phyloP scores from a whole-genome alignment of 768 basidiomycete species.

The Tulasnella sp. region DNA sequence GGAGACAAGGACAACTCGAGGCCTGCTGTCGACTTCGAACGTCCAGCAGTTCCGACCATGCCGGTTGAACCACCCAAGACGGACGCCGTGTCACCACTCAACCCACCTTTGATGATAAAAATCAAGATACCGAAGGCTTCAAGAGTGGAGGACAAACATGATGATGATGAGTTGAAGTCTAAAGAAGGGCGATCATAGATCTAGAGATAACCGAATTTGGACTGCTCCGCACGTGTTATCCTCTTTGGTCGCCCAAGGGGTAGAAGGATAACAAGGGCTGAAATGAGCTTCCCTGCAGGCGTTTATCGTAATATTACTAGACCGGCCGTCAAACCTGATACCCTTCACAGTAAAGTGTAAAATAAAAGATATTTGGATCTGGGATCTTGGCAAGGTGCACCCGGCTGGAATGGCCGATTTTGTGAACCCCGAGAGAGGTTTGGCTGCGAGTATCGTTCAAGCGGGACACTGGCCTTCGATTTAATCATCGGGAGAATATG shows the following conservation, averaged over 20 bases:
- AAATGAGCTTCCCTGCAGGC: background rate
- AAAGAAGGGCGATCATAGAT: conserved; percentile 10
- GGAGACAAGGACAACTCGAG: background rate
- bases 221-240: background rate
- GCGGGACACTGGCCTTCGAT: background rate
- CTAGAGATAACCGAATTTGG: background rate
- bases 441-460: background rate
- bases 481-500: conserved; percentile 6
- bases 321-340: background rate
- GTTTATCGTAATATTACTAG: background rate
- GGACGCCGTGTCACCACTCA: conserved; percentile 5
- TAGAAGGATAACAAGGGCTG: background rate
- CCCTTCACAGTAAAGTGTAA: conserved; percentile 7
- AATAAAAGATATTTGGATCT: conserved; percentile 1
- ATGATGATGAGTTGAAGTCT: conserved; percentile 12
- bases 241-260: background rate
- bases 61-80: conserved; percentile 9
- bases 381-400: conserved; percentile 6
- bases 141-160: background rate
- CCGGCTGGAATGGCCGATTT: background rate
- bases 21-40: background rate
- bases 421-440: background rate
- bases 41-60: background rate
- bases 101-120: conserved; percentile 13
- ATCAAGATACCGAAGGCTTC: conserved; percentile 11